Evolutionary conservation across 495 filamentous ascomycete species (phyloP).

Genomic region (Tuber melanosporum): DNA sequence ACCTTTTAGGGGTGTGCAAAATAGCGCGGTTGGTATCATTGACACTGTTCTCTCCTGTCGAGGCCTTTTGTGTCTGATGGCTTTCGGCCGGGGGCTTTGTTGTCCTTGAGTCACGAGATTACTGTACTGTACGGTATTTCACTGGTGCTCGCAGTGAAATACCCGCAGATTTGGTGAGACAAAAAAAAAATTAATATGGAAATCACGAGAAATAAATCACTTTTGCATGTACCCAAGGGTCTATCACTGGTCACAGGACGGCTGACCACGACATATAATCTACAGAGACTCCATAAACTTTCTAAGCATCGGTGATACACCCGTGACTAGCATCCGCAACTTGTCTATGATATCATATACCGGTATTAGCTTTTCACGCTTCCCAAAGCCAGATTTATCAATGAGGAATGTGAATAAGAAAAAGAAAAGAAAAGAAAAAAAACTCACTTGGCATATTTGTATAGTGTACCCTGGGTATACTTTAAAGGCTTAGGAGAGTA

Average conservation of each 20-base stretch:
- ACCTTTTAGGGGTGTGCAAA: not conserved
- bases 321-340: conserved; percentile 70
- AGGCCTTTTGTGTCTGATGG: not conserved
- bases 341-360: conserved; percentile 14
- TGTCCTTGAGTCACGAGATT: not conserved
- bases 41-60: not conserved
- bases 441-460: conserved; percentile 64
- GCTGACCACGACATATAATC: not conserved
- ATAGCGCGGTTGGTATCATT: not conserved
- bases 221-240: not conserved
- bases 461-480: conserved; percentile 66
- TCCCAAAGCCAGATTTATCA: not conserved
- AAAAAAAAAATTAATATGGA: not conserved
- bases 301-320: conserved; percentile 64
- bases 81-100: not conserved
- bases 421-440: not conserved
- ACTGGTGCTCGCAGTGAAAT: not conserved
- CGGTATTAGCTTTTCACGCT: conserved; percentile 1
- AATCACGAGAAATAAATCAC: not conserved
- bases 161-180: not conserved
- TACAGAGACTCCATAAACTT: not conserved
- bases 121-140: not conserved
- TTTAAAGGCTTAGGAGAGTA: conserved; percentile 61
- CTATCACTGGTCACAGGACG: not conserved
- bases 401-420: not conserved